phyloP scores from a whole-genome alignment of 1,139 yeast genomes.

The Candida gigantensis region DNA sequence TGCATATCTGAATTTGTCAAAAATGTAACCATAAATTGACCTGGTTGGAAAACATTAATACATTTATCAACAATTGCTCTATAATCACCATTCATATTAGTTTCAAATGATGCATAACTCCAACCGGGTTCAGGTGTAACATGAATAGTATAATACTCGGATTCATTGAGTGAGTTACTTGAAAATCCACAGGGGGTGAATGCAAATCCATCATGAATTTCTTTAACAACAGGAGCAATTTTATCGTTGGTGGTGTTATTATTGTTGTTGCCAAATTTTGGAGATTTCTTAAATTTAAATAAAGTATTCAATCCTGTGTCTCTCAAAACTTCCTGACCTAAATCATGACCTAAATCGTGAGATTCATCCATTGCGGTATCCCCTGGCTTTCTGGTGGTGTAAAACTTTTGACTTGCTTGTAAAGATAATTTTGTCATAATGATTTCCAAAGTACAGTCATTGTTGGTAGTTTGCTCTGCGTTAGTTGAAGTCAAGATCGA shows the following conservation, averaged over 20 bases:
- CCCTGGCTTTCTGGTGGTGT: slow-evolving; percentile 60
- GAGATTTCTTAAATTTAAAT: slow-evolving; percentile 36
- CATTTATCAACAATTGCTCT: slow-evolving; percentile 6
- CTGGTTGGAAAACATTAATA: slow-evolving; percentile 7
- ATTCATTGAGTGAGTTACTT: slow-evolving; percentile 73
- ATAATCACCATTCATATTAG: slow-evolving; percentile 42
- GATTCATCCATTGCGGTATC: slow-evolving; percentile 44
- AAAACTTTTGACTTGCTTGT: slow-evolving; percentile 59
- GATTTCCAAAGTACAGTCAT: slow-evolving; percentile 83
- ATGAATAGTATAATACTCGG: slow-evolving; percentile 84
- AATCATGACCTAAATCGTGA: slow-evolving; percentile 75
- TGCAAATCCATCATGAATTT: slow-evolving; percentile 79
- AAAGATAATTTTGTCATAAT: slow-evolving; percentile 85
- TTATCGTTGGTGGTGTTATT: slow-evolving; percentile 5
- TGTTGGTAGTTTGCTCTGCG: not conserved
- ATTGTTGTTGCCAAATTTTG: no score
- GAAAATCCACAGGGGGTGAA: slow-evolving; percentile 97
- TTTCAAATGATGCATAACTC: slow-evolving; percentile 95
- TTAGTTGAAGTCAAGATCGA: not conserved
- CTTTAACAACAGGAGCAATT: slow-evolving; percentile 24
- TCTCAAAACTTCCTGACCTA: slow-evolving; percentile 69
- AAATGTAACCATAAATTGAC: slow-evolving; percentile 7
- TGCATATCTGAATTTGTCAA: slow-evolving; percentile 5
- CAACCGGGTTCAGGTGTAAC: slow-evolving; percentile 93
- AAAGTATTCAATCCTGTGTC: slow-evolving; percentile 61